Percentiles rank a stretch among this genome's conserved stretches.
These are phyloP conservation scores for Nadsonia starkeyi-henricii DNA, from an alignment of 1,139 yeast genomes.

Conservation along the genomic window DNA sequence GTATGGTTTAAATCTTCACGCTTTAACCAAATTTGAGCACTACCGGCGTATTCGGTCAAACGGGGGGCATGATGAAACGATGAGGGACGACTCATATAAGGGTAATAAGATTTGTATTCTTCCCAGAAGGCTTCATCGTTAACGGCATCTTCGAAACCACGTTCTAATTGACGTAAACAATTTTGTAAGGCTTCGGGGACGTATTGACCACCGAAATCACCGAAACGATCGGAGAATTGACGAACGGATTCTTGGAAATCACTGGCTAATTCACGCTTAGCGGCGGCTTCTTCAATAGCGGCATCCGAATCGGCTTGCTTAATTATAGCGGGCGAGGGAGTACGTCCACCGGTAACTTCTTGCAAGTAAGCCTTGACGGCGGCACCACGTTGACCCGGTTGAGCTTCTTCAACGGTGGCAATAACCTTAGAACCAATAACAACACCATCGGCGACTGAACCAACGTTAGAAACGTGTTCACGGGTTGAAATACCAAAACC, in stretches of 20 bases:
- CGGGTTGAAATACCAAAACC: constrained; percentile 95
- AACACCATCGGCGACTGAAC: constrained; percentile 73
- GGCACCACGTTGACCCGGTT: constrained; percentile 43
- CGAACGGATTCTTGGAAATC: constrained; percentile 10
- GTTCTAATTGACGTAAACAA: constrained; percentile 78
- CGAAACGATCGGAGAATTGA: constrained; percentile 38
- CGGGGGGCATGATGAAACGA: constrained; percentile 83
- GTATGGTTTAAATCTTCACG: constrained; percentile 97
- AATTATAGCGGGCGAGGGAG: constrained; percentile 3
- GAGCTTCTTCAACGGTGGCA: constrained; percentile 47
- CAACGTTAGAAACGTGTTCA: constrained; percentile 75
- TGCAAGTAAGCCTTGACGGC: constrained; percentile 55
- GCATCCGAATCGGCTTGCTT: constrained; percentile 3
- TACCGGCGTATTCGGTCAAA: constrained; percentile 79
- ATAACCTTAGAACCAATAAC: constrained; percentile 87
- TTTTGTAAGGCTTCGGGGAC: constrained; percentile 94
- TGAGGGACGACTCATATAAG: constrained; percentile 94
- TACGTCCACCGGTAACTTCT: constrained; percentile 55
- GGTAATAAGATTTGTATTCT: constrained; percentile 69
- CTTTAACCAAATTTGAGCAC: constrained; percentile 95
- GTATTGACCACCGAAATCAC: constrained; percentile 96
- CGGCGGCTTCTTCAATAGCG: constrained; percentile 16
- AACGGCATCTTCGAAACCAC: constrained; percentile 72
- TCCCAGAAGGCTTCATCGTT: constrained; percentile 90
- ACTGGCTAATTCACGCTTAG: constrained; percentile 15